Percentiles rank a stretch among this genome's conserved stretches.
Conservation (phyloP, 2,329 filamentous ascomycete species). For the Phyllosticta citriasiana region DNA sequence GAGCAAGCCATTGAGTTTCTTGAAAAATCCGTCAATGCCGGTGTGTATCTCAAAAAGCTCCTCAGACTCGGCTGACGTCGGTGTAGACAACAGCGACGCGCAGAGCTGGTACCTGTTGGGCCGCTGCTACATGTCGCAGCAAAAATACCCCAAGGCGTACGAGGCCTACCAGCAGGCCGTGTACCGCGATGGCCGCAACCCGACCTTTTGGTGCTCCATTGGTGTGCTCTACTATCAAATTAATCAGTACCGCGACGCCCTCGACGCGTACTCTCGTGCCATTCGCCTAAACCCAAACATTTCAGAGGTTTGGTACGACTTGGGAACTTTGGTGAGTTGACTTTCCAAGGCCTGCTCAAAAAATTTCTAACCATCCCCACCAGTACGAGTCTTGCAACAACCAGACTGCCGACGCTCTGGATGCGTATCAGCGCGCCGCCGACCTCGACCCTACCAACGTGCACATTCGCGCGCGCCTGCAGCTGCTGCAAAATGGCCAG, state of each 20-base stretch:
- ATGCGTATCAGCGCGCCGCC: constrained; percentile 88
- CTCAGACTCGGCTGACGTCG: not conserved
- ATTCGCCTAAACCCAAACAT: constrained; percentile 97
- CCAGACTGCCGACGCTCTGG: constrained; percentile 89
- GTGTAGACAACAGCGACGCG: constrained; percentile 76
- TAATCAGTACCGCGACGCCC: constrained; percentile 95
- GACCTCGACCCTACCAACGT: constrained; percentile 89
- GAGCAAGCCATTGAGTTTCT: constrained; percentile 95
- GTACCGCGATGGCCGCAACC: constrained; percentile 93
- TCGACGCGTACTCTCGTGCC: constrained; percentile 94
- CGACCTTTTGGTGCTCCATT: constrained; percentile 99
- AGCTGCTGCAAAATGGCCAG: constrained; percentile 75
- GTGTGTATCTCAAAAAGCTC: constrained; percentile 40
- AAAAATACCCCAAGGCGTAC: constrained; percentile 97
- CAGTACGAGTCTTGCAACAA: constrained; percentile 99
- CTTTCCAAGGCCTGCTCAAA: constrained; percentile 1
- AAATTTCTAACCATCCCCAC: constrained; percentile 30
- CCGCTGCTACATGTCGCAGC: constrained; percentile 97
- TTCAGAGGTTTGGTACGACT: constrained; percentile 97
- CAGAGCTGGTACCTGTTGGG: constrained; percentile 98
- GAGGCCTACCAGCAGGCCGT: constrained; percentile 98
- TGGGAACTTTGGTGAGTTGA: constrained; percentile 77
- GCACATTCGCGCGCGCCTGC: constrained; percentile 90
- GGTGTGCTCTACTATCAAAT: constrained; percentile 99
- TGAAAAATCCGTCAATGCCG: constrained; percentile 89